Conservation (phyloP, 768 basidiomycete species). For the Cystobasidium tubakii region DNA sequence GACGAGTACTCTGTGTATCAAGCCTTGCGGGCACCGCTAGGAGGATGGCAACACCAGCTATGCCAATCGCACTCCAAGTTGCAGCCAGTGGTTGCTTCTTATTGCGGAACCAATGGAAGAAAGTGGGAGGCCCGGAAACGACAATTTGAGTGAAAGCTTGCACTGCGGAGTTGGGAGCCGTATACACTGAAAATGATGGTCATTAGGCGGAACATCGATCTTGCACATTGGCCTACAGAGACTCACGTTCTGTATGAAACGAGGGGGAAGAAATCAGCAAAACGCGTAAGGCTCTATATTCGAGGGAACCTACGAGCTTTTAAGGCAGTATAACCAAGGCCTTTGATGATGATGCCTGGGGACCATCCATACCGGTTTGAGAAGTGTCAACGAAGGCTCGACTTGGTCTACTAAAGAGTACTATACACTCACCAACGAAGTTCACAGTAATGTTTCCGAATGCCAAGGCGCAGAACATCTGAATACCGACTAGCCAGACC, state of each 20-base stretch:
- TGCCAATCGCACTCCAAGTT: not conserved
- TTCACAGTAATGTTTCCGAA: not conserved
- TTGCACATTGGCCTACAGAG: not conserved
- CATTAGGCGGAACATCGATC: not conserved
- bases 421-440: not conserved
- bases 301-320: not conserved
- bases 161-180: not conserved
- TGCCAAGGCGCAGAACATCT: not conserved
- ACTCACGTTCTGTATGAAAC: not conserved
- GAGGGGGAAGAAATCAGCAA: too few relatives aligned
- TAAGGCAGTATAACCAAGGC: not conserved
- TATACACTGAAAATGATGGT: not conserved
- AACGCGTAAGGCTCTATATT: too few relatives aligned
- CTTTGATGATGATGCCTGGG: slow-evolving; percentile 9
- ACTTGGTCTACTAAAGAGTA: too few relatives aligned
- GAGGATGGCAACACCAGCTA: not conserved
- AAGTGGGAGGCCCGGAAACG: not conserved
- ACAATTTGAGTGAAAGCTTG: not conserved
- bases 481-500: slow-evolving; percentile 1
- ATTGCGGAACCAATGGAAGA: not conserved
- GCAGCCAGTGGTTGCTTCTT: slow-evolving; percentile 5
- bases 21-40: not conserved
- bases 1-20: not conserved
- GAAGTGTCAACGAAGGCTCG: too few relatives aligned
- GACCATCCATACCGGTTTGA: too few relatives aligned